Conservation (phyloP, 2,329 filamentous ascomycete species). For the Hirsutella minnesotensis region DNA sequence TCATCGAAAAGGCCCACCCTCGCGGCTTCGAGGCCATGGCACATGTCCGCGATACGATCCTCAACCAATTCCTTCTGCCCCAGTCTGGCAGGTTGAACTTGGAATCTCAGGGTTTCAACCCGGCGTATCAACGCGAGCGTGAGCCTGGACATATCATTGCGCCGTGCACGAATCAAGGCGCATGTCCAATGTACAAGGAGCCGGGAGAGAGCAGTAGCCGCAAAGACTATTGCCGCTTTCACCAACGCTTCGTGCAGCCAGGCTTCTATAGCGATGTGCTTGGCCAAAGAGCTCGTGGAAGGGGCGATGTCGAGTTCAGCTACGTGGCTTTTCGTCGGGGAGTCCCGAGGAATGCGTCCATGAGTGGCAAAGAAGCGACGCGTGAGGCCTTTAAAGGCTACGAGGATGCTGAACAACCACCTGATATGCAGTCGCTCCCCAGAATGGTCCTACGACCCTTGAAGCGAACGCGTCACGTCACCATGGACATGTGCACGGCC, state of each 20-base stretch:
- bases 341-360: constrained; percentile 20
- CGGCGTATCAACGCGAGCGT: constrained; percentile 28
- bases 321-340: constrained; percentile 81
- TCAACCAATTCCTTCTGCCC: constrained; percentile 59
- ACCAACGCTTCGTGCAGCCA: constrained; percentile 78
- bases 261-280: constrained; percentile 69
- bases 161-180: constrained; percentile 77
- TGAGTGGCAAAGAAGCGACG: constrained; percentile 44
- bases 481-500: constrained; percentile 83
- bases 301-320: constrained; percentile 84
- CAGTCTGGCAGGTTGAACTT: constrained; percentile 24
- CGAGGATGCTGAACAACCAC: constrained; percentile 34
- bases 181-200: constrained; percentile 77
- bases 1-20: constrained; percentile 85
- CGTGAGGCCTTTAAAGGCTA: constrained; percentile 63
- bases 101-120: constrained; percentile 25
- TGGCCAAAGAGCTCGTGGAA: constrained; percentile 57
- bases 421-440: constrained; percentile 59
- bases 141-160: constrained; percentile 55
- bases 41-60: constrained; percentile 65
- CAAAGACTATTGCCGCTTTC: constrained; percentile 86
- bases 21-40: constrained; percentile 88
- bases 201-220: constrained; percentile 60
- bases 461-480: constrained; percentile 81
- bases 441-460: constrained; percentile 68